A percentile compares a stretch with the other conserved stretches of the same genome.
Conservation (phyloP, 345 rosid species). For the Arabidopsis suecica region DNA sequence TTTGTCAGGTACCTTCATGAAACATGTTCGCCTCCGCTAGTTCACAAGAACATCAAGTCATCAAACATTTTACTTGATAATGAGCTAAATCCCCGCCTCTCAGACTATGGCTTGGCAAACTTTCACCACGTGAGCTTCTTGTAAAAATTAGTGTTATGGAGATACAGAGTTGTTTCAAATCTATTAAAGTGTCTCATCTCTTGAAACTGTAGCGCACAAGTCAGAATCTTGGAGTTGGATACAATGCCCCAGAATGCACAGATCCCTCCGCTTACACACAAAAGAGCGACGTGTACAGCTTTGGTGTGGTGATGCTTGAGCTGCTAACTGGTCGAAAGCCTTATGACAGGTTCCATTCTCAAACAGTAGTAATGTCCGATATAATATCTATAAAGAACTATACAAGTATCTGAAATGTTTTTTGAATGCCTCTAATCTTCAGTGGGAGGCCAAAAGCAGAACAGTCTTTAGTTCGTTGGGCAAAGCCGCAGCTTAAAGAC, state of each 20-base stretch:
- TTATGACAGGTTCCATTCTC: slow-evolving; percentile 59
- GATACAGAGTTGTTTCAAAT: background rate
- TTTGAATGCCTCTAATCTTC: slow-evolving; percentile 19
- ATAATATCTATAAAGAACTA: background rate
- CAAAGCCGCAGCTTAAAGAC: slow-evolving; percentile 75
- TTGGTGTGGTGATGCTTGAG: slow-evolving; percentile 97
- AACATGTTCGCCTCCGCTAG: slow-evolving; percentile 77
- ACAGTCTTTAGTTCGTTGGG: slow-evolving; percentile 87
- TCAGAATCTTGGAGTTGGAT: slow-evolving; percentile 89
- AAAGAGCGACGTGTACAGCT: slow-evolving; percentile 91
- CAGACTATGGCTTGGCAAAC: slow-evolving; percentile 82
- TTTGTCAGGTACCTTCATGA: slow-evolving; percentile 88
- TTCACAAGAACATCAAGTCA: slow-evolving; percentile 96
- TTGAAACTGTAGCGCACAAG: slow-evolving; percentile 66
- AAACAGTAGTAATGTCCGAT: background rate
- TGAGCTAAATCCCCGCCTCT: slow-evolving; percentile 79
- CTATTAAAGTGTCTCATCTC: slow-evolving; percentile 6
- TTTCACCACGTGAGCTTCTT: slow-evolving; percentile 67
- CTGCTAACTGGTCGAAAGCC: slow-evolving; percentile 87
- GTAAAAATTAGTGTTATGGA: background rate
- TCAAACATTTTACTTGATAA: slow-evolving; percentile 87
- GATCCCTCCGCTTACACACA: slow-evolving; percentile 71
- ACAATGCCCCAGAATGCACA: slow-evolving; percentile 93
- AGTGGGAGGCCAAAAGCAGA: slow-evolving; percentile 74
- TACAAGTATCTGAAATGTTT: slow-evolving; percentile 12